phyloP scores from a whole-genome alignment of 495 filamentous ascomycete genomes.

The Penicillium psychrofluorescens region DNA sequence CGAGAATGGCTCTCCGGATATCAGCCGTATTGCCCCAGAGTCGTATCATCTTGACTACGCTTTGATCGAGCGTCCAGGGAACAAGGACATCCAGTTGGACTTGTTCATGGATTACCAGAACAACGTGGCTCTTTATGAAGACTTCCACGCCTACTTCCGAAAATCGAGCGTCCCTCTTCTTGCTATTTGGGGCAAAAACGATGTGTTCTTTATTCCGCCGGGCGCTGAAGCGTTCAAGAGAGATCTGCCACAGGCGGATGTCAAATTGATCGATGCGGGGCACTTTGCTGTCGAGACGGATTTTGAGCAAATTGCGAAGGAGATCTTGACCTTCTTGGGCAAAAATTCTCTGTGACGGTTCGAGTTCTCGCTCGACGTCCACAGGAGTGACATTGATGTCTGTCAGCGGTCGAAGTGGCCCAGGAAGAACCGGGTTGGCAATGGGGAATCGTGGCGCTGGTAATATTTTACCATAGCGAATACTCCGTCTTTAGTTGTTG shows the following conservation, averaged over 20 bases:
- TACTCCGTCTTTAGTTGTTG: no score
- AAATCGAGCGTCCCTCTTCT: constrained; percentile 47
- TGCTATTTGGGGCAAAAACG: constrained; percentile 57
- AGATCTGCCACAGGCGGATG: constrained; percentile 45
- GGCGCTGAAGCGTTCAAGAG: constrained; percentile 55
- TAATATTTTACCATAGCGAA: no score
- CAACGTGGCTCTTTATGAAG: constrained; percentile 48
- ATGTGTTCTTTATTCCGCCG: constrained; percentile 46
- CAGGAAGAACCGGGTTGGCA: no score
- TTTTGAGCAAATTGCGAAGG: constrained; percentile 35
- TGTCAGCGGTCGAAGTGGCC: no score
- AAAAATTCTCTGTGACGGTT: constrained; percentile 6
- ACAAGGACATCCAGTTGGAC: constrained; percentile 50
- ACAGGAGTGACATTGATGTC: no score
- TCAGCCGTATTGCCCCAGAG: constrained; percentile 41
- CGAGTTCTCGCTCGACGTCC: no score
- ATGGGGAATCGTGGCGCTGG: no score
- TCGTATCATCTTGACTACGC: constrained; percentile 43
- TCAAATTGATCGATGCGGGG: constrained; percentile 48
- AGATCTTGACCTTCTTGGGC: constrained; percentile 41
- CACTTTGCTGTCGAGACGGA: constrained; percentile 60
- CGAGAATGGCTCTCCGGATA: constrained; percentile 29
- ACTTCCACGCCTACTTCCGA: constrained; percentile 54
- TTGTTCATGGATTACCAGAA: constrained; percentile 51
- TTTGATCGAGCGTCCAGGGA: constrained; percentile 42